These are phyloP conservation scores for Malbranchea cinnamomea DNA, from an alignment of 2,329 filamentous ascomycete genomes.

Conservation along the genomic window DNA sequence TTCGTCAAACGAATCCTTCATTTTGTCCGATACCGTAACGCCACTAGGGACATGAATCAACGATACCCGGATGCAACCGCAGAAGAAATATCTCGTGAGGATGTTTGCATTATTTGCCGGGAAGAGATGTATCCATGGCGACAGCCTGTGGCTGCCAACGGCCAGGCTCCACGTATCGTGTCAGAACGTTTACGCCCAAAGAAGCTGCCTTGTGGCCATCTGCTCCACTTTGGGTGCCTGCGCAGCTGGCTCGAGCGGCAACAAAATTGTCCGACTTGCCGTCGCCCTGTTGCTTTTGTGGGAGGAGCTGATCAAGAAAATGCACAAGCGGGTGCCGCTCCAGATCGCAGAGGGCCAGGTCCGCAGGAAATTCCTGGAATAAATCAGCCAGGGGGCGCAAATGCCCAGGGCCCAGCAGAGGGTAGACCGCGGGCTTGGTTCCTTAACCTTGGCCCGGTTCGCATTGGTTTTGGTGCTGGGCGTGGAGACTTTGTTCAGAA, in stretches of 20 bases:
- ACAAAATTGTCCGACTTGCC: slow-evolving; percentile 91
- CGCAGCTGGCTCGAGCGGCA: slow-evolving; percentile 96
- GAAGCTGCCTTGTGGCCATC: slow-evolving; percentile 91
- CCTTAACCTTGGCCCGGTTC: slow-evolving; percentile 59
- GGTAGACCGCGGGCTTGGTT: slow-evolving; percentile 39
- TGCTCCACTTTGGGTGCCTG: slow-evolving; percentile 84
- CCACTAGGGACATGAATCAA: slow-evolving; percentile 84
- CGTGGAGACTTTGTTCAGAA: slow-evolving; percentile 48
- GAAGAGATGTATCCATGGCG: slow-evolving; percentile 86
- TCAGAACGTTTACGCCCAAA: slow-evolving; percentile 81
- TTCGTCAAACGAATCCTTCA: slow-evolving; percentile 83
- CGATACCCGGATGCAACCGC: slow-evolving; percentile 78
- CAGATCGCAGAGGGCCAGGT: no score
- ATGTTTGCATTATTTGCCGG: slow-evolving; percentile 93
- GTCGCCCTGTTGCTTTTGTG: slow-evolving; percentile 57
- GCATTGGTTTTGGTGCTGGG: slow-evolving; percentile 53
- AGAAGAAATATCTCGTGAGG: slow-evolving; percentile 71
- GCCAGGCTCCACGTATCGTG: slow-evolving; percentile 27
- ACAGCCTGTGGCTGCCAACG: slow-evolving; percentile 24
- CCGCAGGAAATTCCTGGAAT: slow-evolving; percentile 18
- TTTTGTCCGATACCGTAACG: slow-evolving; percentile 77
- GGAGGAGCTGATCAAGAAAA: slow-evolving; percentile 17
- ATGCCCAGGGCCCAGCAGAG: slow-evolving; percentile 21
- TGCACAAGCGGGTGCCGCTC: slow-evolving; percentile 10
- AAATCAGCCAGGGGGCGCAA: slow-evolving; percentile 25